Base-by-base conservation (phyloP, 1,139 yeast genomes). In the Kazachstania sp. region DNA sequence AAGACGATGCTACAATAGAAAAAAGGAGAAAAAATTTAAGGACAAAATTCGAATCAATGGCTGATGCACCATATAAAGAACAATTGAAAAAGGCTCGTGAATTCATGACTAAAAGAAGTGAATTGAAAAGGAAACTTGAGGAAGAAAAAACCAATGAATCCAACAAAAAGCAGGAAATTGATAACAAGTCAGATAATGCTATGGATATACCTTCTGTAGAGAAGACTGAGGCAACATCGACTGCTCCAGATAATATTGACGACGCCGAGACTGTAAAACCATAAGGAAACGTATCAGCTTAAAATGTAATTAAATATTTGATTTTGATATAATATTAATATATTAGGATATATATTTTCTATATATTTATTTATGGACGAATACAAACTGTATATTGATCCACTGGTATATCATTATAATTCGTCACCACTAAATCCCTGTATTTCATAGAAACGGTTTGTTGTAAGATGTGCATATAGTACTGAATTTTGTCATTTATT, bases 41-140 rank as follows among this genome's bases (percentile, higher is more conserved):
- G 30, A 39, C 43, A 4, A 36, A 45, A 13, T 15, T 50, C 3
- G 40, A 45, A 9, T 44, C 15, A 5, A 39, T 50, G 40, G 43
- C 54, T 12, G 44, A 48, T 12, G 43, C 50, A 19, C 48, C 50
- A 6, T 64, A 59, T 43, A 16, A 26, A 11, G 43, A 41, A 29
- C 47, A 48, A 41, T 48, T 61, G 18, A 45, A 44, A 23, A 48
- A 54, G 26, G 65, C 65, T 12, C 49, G 63, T 40, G 31, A 47
- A 9, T 59, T 51, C 45, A 47, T 46, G 30, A 43, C 49, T 29
- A 47, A 51, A 8, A 51, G 50, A n/a, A 44, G 47, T 36, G 36
- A 34, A 6, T 39, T 48, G 28, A 57, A 54, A 44, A 52, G 56
- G 41, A 46, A 48, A 40, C 38, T 41, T 18, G 54, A 51, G 18